Evolutionary conservation across 371 early-diverging fungal genomes (phyloP), one percentile per base, ranked within the genome.

Genomic region (Catenaria anguillulae): DNA sequence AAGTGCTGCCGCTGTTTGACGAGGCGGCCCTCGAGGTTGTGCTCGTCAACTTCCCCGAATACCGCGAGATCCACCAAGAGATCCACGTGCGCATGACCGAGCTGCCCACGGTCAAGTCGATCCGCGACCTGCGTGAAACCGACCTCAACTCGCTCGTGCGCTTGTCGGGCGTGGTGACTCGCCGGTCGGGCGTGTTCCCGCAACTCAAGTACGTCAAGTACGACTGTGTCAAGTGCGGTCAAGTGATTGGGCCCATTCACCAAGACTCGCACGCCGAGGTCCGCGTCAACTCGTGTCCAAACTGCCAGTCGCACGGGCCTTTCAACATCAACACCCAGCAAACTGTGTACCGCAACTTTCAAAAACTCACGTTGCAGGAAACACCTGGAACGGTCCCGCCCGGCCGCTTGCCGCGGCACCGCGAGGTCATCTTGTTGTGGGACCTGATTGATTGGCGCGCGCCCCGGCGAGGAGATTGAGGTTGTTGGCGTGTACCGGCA

Each of bases 391-490:
- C 93, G 0, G 95, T 99, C 13, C 97, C 97, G 4, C 87, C 98
- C 0, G 99, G 99, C 64, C 87, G 96, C 64, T 78, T 99, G 43
- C 99, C 99, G 46, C 84, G 99, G 40, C 88, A 89, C 64, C 84
- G 92, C 54, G 98, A 98, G 65, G 90, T 99, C 2, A 84, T 99
- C 58, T 78, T 97, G 65, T 75, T 93, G 56, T 90, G 93, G 88
- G 99, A 99, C 74, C 80, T 99, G 61, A 94, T 99, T 62, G 99
- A 99, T 77, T 81, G 79, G n/a, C 60, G 97, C 89, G 36, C 86
- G 93, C 63, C 99, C 99, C 42, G 99, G 99, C 56, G 99, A 99
- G 70, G 98, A 97, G 70, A 83, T 99, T 58, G 88, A 97, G 74
- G 82, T 99, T 34, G 92, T 86, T n/a, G 99, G 99, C 62, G 81